These are phyloP conservation scores for Lignosus rhinocerotis DNA, from an alignment of 1,284 basidiomycete species.

Conservation along the genomic window DNA sequence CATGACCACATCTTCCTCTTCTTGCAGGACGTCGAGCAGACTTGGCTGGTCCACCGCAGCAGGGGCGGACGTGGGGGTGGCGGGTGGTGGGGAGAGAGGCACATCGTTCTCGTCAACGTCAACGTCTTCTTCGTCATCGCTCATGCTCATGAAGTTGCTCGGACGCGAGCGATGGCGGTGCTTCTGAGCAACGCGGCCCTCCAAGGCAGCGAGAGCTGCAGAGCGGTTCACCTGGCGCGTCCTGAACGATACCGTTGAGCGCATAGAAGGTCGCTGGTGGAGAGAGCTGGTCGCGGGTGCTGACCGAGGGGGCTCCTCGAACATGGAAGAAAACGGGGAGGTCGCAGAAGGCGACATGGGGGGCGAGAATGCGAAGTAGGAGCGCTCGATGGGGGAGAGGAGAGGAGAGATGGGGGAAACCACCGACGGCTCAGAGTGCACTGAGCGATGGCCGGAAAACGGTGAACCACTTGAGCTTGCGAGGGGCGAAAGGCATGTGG, in stretches of 20 bases:
- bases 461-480: conserved; percentile 1
- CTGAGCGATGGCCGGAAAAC: conserved; percentile 24
- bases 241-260: conserved; percentile 30
- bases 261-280: conserved; percentile 25
- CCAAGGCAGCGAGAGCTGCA: conserved; percentile 62
- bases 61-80: background rate
- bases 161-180: conserved; percentile 23
- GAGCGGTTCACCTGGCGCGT: conserved; percentile 39
- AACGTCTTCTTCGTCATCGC: conserved; percentile 57
- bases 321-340: conserved; percentile 7
- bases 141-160: conserved; percentile 66
- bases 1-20: conserved; percentile 36
- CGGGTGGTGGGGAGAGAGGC: background rate
- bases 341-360: conserved; percentile 18
- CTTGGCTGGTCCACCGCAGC: background rate
- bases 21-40: conserved; percentile 29
- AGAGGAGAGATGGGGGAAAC: conserved; percentile 35
- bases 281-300: conserved; percentile 13
- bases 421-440: conserved; percentile 35
- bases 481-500: conserved; percentile 21
- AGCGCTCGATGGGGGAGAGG: conserved; percentile 23
- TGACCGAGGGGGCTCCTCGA: conserved; percentile 5
- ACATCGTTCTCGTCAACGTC: conserved; percentile 11
- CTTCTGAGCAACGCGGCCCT: conserved; percentile 44
- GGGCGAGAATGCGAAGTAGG: conserved; percentile 28